Evolutionary conservation across 352 stramenopile species (phyloP), one percentile per base, ranked within the genome.

Genomic region (Phytophthora sansomeana): DNA sequence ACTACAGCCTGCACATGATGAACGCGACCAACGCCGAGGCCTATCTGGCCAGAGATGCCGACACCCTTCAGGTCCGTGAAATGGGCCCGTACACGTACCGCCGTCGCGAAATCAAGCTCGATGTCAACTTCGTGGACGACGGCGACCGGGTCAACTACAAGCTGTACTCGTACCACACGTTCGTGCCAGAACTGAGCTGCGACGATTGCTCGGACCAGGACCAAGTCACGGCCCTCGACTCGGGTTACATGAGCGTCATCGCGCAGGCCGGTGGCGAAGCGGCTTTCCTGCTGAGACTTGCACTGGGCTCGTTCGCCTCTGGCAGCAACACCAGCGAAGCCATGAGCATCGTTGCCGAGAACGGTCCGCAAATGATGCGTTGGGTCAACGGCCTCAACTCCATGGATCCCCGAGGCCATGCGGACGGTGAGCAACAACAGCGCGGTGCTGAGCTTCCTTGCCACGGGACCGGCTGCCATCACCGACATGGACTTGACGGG

Each of bases 241-340:
- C 74, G 29, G 80, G 76, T 2, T 93, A 93, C 77, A 64, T 93
- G 61, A 90, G 82, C 48, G 83, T 92, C 35, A 85, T 93, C 28
- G 73, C 81, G 2, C 67, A 80, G 35, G 80, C 83, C 7, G 85
- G 85, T 6, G 83, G 85, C 17, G 85, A 93, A 52, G 16, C 55
- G 11, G 80, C 62, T 4, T 93, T 90, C 63, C 66, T 93, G 33
- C 66, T 63, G 17, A 35, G 61, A 13, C 66, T 93, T 5, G 63
- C 83, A 0, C 58, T 83, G 8, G 81, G 82, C 5, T 87, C 84
- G 30, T 92, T 85, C 66, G 68, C 68, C 13, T 73, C 69, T 8
- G 41, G 14, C 0, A 76, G 68, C 47, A 83, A 74, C 28, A 63
- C 39, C 28, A 73, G 57, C 8, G 49, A 64, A 8, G 64, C 68